Conservation (phyloP, 2,329 filamentous ascomycete species). For the Microdochium paspali region DNA sequence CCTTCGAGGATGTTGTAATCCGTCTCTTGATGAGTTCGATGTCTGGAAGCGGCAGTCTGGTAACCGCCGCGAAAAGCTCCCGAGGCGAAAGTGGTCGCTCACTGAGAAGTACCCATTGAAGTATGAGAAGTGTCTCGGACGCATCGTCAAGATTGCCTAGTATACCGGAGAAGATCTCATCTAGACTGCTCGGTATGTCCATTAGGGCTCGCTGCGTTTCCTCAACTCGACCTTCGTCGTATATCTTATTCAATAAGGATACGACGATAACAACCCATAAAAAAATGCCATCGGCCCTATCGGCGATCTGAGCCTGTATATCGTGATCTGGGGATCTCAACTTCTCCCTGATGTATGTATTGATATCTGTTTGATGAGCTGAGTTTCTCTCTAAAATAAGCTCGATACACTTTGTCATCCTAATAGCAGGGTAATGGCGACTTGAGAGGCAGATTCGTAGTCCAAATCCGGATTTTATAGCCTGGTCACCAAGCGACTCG, state of each 20-base stretch:
- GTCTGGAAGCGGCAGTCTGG: neutral
- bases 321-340: slow-evolving; percentile 7
- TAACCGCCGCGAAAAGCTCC: slow-evolving; percentile 7
- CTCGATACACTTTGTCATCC: slow-evolving; percentile 10
- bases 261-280: slow-evolving; percentile 6
- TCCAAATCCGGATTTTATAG: slow-evolving; percentile 3
- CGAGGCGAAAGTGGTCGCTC: neutral
- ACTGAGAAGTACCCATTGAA: slow-evolving; percentile 7
- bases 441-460: slow-evolving; percentile 19
- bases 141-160: slow-evolving; percentile 2
- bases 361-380: slow-evolving; percentile 15
- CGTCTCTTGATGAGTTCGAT: slow-evolving; percentile 2
- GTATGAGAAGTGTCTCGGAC: slow-evolving; percentile 4
- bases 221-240: slow-evolving; percentile 4
- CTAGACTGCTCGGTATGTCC: slow-evolving; percentile 5
- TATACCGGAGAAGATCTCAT: slow-evolving; percentile 4
- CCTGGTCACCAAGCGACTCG: slow-evolving; percentile 10
- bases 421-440: slow-evolving; percentile 21
- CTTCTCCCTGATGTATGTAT: neutral
- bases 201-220: slow-evolving; percentile 1
- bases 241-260: slow-evolving; percentile 8
- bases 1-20: slow-evolving; percentile 5
- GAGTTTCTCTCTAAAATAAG: slow-evolving; percentile 15
- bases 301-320: neutral
- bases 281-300: slow-evolving; percentile 2